Conservation (phyloP, 108 stramenopile genomes). For the Nannochloropsis salina region DNA sequence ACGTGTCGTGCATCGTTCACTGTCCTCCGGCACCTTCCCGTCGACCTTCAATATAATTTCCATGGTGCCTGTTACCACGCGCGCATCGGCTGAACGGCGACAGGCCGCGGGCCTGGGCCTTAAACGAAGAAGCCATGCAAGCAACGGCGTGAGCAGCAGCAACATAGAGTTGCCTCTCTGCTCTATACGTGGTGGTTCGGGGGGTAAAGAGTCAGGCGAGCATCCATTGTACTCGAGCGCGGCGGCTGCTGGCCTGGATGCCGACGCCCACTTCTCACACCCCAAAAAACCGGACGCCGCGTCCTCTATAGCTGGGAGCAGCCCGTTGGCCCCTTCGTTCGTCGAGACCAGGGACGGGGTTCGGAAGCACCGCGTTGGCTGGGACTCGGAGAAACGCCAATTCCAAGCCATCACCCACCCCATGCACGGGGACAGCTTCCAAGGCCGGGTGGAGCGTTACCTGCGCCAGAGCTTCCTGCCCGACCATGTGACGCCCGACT, state of each 20-base stretch:
- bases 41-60: background rate
- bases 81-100: background rate
- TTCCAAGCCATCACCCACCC: slow-evolving; percentile 6
- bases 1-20: background rate
- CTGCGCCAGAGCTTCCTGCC: slow-evolving; percentile 65
- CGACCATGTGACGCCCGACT: slow-evolving; percentile 70
- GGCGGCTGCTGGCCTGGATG: no score
- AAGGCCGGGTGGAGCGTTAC: slow-evolving; percentile 14
- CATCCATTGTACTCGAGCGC: no score
- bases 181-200: background rate
- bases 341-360: background rate
- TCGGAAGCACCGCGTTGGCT: background rate
- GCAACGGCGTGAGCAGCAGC: background rate
- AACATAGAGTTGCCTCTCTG: no score
- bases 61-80: background rate
- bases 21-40: background rate
- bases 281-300: no score
- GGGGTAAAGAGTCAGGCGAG: background rate
- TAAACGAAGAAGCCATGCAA: background rate
- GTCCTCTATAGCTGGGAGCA: no score
- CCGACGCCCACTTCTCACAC: no score
- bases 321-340: background rate
- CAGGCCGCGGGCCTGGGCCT: background rate
- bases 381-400: background rate
- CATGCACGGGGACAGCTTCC: background rate